Base-by-base conservation (phyloP, 306 rosid genomes). In the Oemleria cerasiformis region DNA sequence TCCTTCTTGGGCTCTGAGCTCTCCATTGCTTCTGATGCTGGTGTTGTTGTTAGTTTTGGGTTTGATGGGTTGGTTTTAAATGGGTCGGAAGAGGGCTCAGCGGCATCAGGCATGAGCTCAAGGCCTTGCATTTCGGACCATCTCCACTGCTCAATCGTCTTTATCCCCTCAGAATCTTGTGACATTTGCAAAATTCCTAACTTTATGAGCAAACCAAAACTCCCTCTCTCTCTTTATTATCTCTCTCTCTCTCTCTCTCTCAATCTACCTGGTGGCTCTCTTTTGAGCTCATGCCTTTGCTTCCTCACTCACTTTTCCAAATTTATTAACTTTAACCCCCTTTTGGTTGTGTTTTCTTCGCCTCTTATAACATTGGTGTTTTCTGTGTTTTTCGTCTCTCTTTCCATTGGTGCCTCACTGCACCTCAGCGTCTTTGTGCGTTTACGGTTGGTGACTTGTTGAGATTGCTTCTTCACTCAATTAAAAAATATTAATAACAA, bases 91-190 rank as follows among this genome's bases (percentile, higher is more conserved):
- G 89, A 47, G 44, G 73, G 71, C 57, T 82, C 74, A 75, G 82
- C 73, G 73, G 82, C 54, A 74, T 88, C 54, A 64, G 87, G 56
- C 47, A 84, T 68, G 19, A 92, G 90, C 81, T 90, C 96, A 78
- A 92, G 85, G 49, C 96, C 98, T 79, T 92, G 98, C 98, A 92
- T 92, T 86, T 92, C 96, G 71, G 98, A 87, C 96, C 98, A 92
- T 90, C 75, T 84, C 98, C 98, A 92, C 81, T 92, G 88, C 87
- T 92, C 98, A 75, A 65, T 73, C 80, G 90, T 78, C 77, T 93
- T 91, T 81, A 86, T 86, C 83, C 91, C 97, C 73, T 82, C 78
- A 71, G 94, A 89, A 78, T 91, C 88, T 89, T 87, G 88, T 90
- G 98, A 89, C 97, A 92, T 92, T 86, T 84, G 89, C 75, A 70